Evolutionary conservation across 257 asterid genomes (phyloP), one percentile per base, ranked within the genome.

Genomic region (Scutellaria barbata): DNA sequence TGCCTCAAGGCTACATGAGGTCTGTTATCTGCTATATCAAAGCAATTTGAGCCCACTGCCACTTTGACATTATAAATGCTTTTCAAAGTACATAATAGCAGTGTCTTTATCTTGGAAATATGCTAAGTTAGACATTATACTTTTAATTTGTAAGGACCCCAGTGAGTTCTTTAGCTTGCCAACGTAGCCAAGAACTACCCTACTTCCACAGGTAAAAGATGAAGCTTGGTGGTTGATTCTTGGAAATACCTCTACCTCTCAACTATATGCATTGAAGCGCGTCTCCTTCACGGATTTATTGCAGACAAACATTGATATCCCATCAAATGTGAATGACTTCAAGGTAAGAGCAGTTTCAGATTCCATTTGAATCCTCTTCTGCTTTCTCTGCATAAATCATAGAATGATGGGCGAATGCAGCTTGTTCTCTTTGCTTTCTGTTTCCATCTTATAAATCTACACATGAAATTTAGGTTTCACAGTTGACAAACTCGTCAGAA

Each of bases 191-290:
- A 20, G 62, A n/a, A 25, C 42, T 62, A 41, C 35, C 35, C 35
- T 30, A 30, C 35, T 30, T 41, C 71, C 52, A 55, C 90, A 94
- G 99, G 83, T 88, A 54, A 94, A 91, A 91, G 90, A 91, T 63
- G 99, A 94, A 84, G 96, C 96, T n/a, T 94, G 99, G 99, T 91
- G 99, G 99, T 80, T 91, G 83, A 81, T 94, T 73, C 88, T 94
- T 50, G 90, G 92, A 73, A 91, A 87, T 75, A 83, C 87, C 70
- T 63, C 93, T 30, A 77, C 89, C 62, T 80, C 89, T 67, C 96
- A 94, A 71, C 89, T 94, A 6, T 67, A 80, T 80, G 88, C 96
- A 17, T 52, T 89, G 81, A 94, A 89, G 86, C 86, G 97, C 76
- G 88, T 91, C 63, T 83, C 96, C 54, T 88, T 94, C 84, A 78